Evolutionary conservation across 768 basidiomycete genomes (phyloP), one percentile per base, ranked within the genome.

Genomic region (Mycena rosella): DNA sequence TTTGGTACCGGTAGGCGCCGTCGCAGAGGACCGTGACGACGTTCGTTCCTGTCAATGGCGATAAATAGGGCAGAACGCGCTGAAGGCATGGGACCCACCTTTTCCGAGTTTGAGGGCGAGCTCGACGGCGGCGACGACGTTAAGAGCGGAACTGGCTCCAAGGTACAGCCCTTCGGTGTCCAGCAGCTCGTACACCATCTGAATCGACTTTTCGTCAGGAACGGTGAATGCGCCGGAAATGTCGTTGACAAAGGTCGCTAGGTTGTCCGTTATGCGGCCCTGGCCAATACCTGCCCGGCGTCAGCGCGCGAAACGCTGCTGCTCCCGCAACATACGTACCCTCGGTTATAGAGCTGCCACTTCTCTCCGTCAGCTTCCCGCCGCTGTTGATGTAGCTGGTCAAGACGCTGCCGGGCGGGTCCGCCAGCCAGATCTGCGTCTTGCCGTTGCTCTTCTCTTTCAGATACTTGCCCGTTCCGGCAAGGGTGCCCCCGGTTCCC

Each of bases 1-100:
- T 96, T 81, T 99, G 98, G 76, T 99, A 98, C 75, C 98, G 88
- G 75, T 99, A 97, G 49, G 98, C 98, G 9, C 97, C 98, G 76
- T 99, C 98, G 78, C 93, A 95, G 42, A 99, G 80, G 58, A 98
- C 86, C 6, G 98, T 99, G 2, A 90, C 96, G 30, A 99, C 84
- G 18, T 86, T 94, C 24, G 92, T 91, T 38, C 93, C 94, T 96
- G 67, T n/a, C 32, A 49, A 34, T 26, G 52, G 20, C 24, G 24
- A 58, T 68, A 40, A 59, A 60, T 47, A 3, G 22, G 22, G 26
- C 8, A 47, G 8, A n/a, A n/a, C n/a, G 8, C 11, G 24, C 24
- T 24, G n/a, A 17, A 58, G 18, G 1, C 44, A 7, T 26, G 10
- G 27, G 18, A 52, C 42, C 78, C 34, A 87, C 96, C 96, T 83